Evolutionary conservation across 1,284 basidiomycete species (phyloP).

Genomic region (Trametes sp.): DNA sequence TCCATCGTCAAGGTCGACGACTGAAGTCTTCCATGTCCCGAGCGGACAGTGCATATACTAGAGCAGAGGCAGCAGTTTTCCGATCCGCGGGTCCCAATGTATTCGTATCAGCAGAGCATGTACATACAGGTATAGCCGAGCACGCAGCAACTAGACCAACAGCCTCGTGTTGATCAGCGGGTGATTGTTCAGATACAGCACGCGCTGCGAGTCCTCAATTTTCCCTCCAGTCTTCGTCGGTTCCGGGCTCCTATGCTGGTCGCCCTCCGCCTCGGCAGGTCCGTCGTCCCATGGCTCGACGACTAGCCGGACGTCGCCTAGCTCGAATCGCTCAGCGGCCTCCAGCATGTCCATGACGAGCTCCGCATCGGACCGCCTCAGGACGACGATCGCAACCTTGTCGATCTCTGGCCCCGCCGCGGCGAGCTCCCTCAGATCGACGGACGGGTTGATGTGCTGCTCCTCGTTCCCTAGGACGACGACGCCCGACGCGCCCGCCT

Average conservation of each 20-base stretch:
- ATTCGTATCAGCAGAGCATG: slow-evolving; percentile 16
- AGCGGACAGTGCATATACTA: background rate
- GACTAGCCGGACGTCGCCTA: slow-evolving; percentile 60
- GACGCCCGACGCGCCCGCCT: slow-evolving; percentile 76
- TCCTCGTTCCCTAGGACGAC: slow-evolving; percentile 75
- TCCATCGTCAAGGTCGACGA: slow-evolving; percentile 84
- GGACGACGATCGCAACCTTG: slow-evolving; percentile 66
- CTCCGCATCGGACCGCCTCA: slow-evolving; percentile 59
- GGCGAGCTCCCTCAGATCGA: slow-evolving; percentile 61
- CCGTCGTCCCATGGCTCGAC: slow-evolving; percentile 49
- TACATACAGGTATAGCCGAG: slow-evolving; percentile 6
- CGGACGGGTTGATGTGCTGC: slow-evolving; percentile 69
- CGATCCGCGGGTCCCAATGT: background rate
- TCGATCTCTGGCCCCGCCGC: slow-evolving; percentile 60
- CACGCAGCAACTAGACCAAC: slow-evolving; percentile 53
- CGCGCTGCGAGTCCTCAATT: slow-evolving; percentile 47
- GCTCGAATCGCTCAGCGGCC: slow-evolving; percentile 51
- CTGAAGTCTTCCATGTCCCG: slow-evolving; percentile 43
- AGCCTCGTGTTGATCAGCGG: slow-evolving; percentile 79
- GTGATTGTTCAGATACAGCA: slow-evolving; percentile 81
- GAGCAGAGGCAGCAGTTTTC: slow-evolving; percentile 6
- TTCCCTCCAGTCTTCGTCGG: slow-evolving; percentile 37
- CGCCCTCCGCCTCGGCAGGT: slow-evolving; percentile 33
- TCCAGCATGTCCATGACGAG: slow-evolving; percentile 63
- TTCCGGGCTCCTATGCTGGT: slow-evolving; percentile 21